Base-by-base conservation (phyloP, 2,329 filamentous ascomycete genomes). In the Colletotrichum sp. region DNA sequence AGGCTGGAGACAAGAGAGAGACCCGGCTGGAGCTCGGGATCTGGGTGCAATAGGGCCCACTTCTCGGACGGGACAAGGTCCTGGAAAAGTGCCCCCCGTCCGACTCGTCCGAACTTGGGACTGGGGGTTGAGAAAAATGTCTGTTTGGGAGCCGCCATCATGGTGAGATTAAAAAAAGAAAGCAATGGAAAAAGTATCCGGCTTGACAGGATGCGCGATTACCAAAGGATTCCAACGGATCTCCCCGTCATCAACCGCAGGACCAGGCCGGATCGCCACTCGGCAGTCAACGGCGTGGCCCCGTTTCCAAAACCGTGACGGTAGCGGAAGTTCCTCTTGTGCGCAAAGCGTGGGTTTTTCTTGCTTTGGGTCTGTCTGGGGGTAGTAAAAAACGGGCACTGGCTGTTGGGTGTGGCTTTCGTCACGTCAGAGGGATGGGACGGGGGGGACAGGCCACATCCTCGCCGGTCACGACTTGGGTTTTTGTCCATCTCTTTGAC, bases 21-120 rank as follows among this genome's bases (percentile, higher is more conserved):
- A 32, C 14, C 72, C 70, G 70, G 73, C 57, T 68, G 21, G 73
- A 73, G 73, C 64, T 75, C 70, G 74, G 74, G 48, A 76, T 76
- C 70, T 76, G 70, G 70, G 18, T 43, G 28, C 34, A 32, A 18
- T n/a, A 68, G 59, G 61, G 64, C 71, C 74, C 70, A 76, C 74
- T 67, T 71, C 28, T 64, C 64, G 70, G 74, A 74, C 74, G 70
- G 74, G 65, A 69, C 59, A 43, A 76, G 30, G 26, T 68, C 70
- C 70, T 74, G 70, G 67, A 69, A 75, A 65, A 60, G 74, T 69
- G 43, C 55, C 64, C 55, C 69, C 70, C 34, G 74, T 69, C 71
- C 74, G 70, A 76, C 64, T 76, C 70, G 74, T 65, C 74, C 70
- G 74, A 39, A 73, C 63, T 61, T 32, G 34, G 68, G 43, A 52